phyloP scores from a whole-genome alignment of 108 stramenopile species.

The Aureococcus anophagefferens region DNA sequence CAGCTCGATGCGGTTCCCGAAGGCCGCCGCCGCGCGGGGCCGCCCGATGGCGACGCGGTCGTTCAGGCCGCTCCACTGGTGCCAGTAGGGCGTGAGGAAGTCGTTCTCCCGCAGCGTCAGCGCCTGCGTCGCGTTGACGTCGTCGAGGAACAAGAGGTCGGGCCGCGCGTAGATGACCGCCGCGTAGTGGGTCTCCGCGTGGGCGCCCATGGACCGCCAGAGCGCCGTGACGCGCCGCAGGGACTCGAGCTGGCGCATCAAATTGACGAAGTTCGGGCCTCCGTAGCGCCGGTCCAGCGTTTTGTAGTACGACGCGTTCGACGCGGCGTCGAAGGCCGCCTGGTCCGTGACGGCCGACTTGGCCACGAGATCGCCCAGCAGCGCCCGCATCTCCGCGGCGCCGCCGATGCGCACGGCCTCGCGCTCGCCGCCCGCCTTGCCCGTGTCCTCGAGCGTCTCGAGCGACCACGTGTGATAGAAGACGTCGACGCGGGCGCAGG shows the following conservation, averaged over 20 bases:
- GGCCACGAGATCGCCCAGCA: too few species aligned
- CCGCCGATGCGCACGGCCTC: too few species aligned
- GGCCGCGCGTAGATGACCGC: background rate
- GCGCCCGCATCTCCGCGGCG: too few species aligned
- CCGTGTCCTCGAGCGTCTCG: background rate
- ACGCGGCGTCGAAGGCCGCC: too few species aligned
- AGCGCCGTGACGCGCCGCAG: background rate
- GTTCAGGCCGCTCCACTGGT: background rate
- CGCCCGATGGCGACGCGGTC: background rate
- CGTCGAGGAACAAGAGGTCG: background rate
- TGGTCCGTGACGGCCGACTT: too few species aligned
- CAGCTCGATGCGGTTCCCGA: background rate
- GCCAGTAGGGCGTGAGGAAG: background rate
- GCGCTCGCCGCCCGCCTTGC: background rate
- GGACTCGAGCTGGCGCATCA: background rate
- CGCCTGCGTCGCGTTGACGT: background rate
- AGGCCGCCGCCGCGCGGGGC: background rate
- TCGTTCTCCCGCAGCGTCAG: background rate
- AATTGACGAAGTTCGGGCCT: background rate
- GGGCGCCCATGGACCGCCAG: background rate
- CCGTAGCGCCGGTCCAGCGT: too few species aligned
- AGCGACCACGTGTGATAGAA: background rate
- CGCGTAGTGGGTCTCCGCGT: too few species aligned
- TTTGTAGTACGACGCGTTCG: too few species aligned
- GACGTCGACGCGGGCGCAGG: background rate